phyloP scores from a whole-genome alignment of 169 alveolate species.

The Plasmodium vivax region DNA sequence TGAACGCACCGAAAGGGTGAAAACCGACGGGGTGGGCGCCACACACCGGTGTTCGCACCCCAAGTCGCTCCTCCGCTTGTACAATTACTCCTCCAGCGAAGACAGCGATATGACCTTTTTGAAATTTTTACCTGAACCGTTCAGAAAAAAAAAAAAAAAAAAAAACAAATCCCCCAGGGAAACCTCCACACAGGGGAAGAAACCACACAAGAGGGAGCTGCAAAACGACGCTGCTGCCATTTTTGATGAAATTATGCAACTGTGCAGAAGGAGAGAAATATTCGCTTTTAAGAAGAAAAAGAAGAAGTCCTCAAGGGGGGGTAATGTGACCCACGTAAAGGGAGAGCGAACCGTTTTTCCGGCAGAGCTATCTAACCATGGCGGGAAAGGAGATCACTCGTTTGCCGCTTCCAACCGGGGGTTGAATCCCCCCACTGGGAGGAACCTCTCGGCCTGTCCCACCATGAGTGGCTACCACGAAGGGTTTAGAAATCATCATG shows the following conservation, averaged over 20 bases:
- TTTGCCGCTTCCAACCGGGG: not conserved
- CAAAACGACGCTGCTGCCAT: constrained; percentile 15
- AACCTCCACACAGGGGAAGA: not conserved
- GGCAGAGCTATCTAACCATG: not conserved
- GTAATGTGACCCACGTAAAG: not conserved
- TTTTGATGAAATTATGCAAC: constrained; percentile 22
- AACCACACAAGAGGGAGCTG: not conserved
- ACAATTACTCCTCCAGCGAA: not conserved
- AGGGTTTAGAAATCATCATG: not conserved
- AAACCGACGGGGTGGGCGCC: not conserved
- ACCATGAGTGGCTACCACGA: not conserved
- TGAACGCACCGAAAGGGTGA: not conserved
- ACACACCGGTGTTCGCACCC: not conserved
- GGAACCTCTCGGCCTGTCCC: not conserved
- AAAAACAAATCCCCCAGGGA: not conserved
- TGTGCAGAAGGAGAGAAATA: constrained; percentile 37
- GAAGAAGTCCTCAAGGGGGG: not conserved
- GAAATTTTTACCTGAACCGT: constrained; percentile 16
- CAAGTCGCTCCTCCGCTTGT: not conserved
- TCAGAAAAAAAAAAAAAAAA: not conserved
- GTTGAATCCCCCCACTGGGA: not conserved
- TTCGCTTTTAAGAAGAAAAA: constrained; percentile 10
- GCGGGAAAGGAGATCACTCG: not conserved
- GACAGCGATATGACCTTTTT: not conserved
- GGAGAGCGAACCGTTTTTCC: not conserved